Evolutionary conservation across 1,139 yeast genomes (phyloP), one percentile per base, ranked within the genome.

Genomic region (Pichia sp.): DNA sequence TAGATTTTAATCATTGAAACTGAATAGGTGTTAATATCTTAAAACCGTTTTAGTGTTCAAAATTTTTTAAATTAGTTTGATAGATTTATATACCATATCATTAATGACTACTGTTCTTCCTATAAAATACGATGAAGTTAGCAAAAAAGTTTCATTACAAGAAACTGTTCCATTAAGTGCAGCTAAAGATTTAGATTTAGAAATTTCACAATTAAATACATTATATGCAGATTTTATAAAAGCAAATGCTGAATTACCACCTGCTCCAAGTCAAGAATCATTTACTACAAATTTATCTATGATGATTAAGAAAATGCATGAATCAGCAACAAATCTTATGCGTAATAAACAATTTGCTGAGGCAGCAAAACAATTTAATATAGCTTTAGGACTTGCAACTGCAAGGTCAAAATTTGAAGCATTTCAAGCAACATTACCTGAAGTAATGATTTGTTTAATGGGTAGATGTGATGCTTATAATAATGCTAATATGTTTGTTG

Each of bases 341-440:
- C 78, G 81, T 58, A 70, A 72, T 41, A 76, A 75, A 27, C 82
- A 83, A 57, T 73, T 73, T 52, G 70, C 68, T 4, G 97, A 87
- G 20, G 89, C 96, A 1, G 76, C 78, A 41, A 82, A 82, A 60
- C 80, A 81, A 57, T 78, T 86, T 57, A 64, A 81, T 9, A 69
- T 87, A 49, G 97, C 96, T 1, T 70, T 92, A 37, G 95, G 87
- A 46, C 78, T 89, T 79, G 84, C 90, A 22, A 57, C 61, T 30
- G 80, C 86, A 55, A 77, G 97, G 62, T 80, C 89, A 30, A 82
- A 86, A 57, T 89, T 90, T 74, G 98, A 92, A 62, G 72, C 90
- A 10, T 85, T 89, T 57, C 89, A 79, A 53, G 75, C 82, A 36
- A 83, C 90, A 33, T 66, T 89, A 46, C 90, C 84, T 57, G 97